Base-by-base conservation (phyloP, 768 basidiomycete species). In the Rhizopogon vulgaris region DNA sequence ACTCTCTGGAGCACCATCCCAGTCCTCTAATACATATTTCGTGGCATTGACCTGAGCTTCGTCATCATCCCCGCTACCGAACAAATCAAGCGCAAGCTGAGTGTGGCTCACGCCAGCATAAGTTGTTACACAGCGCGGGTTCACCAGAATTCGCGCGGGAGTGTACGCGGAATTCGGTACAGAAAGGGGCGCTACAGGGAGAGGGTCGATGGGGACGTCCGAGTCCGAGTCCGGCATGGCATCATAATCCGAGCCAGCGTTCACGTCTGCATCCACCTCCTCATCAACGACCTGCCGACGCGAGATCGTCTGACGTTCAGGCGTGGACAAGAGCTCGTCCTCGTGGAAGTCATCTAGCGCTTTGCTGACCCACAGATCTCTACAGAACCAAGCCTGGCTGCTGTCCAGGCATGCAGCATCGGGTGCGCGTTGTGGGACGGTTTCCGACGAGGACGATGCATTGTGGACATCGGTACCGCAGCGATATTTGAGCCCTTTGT, bases 31-130 rank as follows among this genome's bases (percentile, higher is more conserved):
- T 0, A 90, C 78, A 69, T 97, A 95, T 67, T 87, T 92, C 24
- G 67, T 67, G 3, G 57, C 42, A 17, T 68, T 68, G 41, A 78
- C 78, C 25, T 74, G 70, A 14, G 71, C 57, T 38, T 74, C 76
- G 43, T 90, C 84, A 22, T 83, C 84, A n/a, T 82, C 79, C 38
- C 81, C 77, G 9, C 74, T 71, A 0, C 94, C 95, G 61, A 97
- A 98, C 59, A 99, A 70, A 68, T 97, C 94, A 41, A 90, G 69
- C n/a, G 95, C 94, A 34, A 99, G 79, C 68, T 93, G 90, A 18
- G 94, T 92, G 69, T 99, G 95, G 56, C 86, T 90, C 4, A 98
- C 95, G 3, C 95, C 96, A 0, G 95, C 95, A 65, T 99, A 99
- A 18, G 95, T 98, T 34, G 95, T 98, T 48, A 95, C 90, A 67